Conservation (phyloP, 352 stramenopile genomes). For the Thraustotheca clavata region DNA sequence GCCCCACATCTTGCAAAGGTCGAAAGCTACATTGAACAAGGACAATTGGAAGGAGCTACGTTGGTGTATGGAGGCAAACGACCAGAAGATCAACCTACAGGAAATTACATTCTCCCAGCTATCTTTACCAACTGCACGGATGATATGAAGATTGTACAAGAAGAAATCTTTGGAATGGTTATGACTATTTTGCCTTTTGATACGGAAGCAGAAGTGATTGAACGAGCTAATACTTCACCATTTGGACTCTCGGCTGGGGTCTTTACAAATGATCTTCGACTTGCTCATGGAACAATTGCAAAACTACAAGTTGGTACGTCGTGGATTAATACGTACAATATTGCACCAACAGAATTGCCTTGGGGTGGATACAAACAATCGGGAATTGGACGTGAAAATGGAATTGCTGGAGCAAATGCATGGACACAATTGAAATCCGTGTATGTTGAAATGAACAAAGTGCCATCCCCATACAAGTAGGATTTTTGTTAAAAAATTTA, state of each 20-base stretch:
- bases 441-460: constrained; percentile 68
- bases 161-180: constrained; percentile 83
- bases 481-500: neutral
- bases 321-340: constrained; percentile 90
- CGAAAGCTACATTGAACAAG: constrained; percentile 54
- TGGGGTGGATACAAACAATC: constrained; percentile 90
- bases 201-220: constrained; percentile 60
- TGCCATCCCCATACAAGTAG: constrained; percentile 52
- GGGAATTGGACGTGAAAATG: constrained; percentile 90
- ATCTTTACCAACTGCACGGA: constrained; percentile 86
- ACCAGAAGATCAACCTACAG: constrained; percentile 42
- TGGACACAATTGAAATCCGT: constrained; percentile 90
- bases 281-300: constrained; percentile 60
- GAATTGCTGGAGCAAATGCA: constrained; percentile 66
- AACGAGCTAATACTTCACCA: constrained; percentile 68
- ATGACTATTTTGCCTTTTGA: constrained; percentile 73
- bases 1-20: constrained; percentile 69
- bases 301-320: constrained; percentile 67
- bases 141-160: constrained; percentile 80
- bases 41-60: constrained; percentile 45
- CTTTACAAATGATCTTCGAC: constrained; percentile 77
- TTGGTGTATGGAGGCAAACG: constrained; percentile 42
- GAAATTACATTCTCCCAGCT: constrained; percentile 84
- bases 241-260: constrained; percentile 79
- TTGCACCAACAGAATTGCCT: constrained; percentile 72